A percentile compares a stretch with the other conserved stretches of the same genome.
phyloP scores from a whole-genome alignment of 129 eudicot species.

The Apium graveolens region DNA sequence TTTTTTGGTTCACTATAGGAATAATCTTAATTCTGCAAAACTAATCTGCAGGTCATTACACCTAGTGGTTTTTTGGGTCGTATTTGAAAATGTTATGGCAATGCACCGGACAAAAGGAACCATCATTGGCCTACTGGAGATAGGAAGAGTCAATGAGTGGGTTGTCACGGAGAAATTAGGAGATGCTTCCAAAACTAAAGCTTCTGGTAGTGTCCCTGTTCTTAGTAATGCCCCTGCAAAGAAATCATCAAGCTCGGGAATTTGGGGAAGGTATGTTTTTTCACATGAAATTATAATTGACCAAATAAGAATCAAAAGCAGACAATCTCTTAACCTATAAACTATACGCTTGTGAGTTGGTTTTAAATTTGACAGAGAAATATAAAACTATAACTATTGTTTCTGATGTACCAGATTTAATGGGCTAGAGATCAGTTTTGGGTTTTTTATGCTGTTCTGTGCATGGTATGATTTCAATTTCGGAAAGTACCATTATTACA shows the following conservation, averaged over 20 bases:
- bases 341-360: neutral
- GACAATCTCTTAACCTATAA: neutral
- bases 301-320: neutral
- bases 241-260: slow-evolving; percentile 34
- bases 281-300: neutral
- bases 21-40: neutral
- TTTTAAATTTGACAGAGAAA: neutral
- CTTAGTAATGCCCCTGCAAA: slow-evolving; percentile 10
- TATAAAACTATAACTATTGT: neutral
- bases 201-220: slow-evolving; percentile 22
- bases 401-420: slow-evolving; percentile 30
- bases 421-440: slow-evolving; percentile 43
- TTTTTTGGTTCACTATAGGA: neutral
- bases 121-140: slow-evolving; percentile 51
- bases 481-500: slow-evolving; percentile 53
- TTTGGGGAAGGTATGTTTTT: slow-evolving; percentile 45
- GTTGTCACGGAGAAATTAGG: slow-evolving; percentile 72
- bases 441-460: slow-evolving; percentile 47
- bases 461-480: slow-evolving; percentile 51
- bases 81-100: slow-evolving; percentile 76
- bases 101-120: slow-evolving; percentile 70
- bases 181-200: slow-evolving; percentile 43
- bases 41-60: slow-evolving; percentile 41
- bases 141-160: slow-evolving; percentile 62
- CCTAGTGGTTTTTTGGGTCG: slow-evolving; percentile 58